A percentile compares a stretch with the other conserved stretches of the same genome.
phyloP scores from a whole-genome alignment of 371 early-diverging fungal genomes.

The Mucor piriformis region DNA sequence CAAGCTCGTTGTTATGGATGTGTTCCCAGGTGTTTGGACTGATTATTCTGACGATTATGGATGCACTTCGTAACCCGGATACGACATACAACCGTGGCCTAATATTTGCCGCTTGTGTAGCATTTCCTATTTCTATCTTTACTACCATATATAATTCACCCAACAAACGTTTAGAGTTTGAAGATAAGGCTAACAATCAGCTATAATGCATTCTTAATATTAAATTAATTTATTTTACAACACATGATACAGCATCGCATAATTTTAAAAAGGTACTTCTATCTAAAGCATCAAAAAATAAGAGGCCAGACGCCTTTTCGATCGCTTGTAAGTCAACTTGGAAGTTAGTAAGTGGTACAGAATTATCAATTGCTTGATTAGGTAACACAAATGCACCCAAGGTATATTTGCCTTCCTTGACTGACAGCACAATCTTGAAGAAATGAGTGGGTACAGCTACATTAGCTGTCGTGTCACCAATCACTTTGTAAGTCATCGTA shows the following conservation, averaged over 20 bases:
- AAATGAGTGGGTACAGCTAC: slow-evolving; percentile 92
- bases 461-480: slow-evolving; percentile 78
- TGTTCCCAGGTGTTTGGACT: slow-evolving; percentile 43
- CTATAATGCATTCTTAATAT: neutral
- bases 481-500: slow-evolving; percentile 62
- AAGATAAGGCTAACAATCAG: slow-evolving; percentile 20
- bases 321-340: slow-evolving; percentile 68
- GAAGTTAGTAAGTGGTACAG: slow-evolving; percentile 65
- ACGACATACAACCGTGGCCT: slow-evolving; percentile 37
- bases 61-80: slow-evolving; percentile 40
- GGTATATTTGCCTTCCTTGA: slow-evolving; percentile 38
- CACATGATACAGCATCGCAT: slow-evolving; percentile 26
- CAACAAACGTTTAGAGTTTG: slow-evolving; percentile 41
- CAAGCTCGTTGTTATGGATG: slow-evolving; percentile 48
- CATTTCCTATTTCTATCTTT: slow-evolving; percentile 36
- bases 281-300: slow-evolving; percentile 69
- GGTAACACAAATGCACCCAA: slow-evolving; percentile 84
- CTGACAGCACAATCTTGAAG: slow-evolving; percentile 76
- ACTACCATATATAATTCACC: slow-evolving; percentile 37
- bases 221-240: neutral
- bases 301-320: slow-evolving; percentile 75
- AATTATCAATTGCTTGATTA: slow-evolving; percentile 67
- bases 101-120: slow-evolving; percentile 33
- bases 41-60: slow-evolving; percentile 36
- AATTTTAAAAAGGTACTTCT: slow-evolving; percentile 39